Base-by-base conservation (phyloP, 768 basidiomycete genomes). In the Cubamyces sp. region DNA sequence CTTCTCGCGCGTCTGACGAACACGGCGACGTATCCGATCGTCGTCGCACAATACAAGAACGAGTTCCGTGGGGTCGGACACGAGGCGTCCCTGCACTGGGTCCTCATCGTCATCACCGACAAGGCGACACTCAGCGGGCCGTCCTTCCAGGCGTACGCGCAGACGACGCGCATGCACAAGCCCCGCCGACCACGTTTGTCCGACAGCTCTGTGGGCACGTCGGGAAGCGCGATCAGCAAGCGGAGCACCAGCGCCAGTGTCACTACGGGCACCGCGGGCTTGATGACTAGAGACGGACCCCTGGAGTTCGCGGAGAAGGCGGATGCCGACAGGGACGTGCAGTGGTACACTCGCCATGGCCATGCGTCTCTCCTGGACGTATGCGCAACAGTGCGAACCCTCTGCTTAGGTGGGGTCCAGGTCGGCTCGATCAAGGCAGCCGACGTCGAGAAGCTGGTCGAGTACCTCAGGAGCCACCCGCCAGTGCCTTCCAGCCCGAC, bases 41-140 rank as follows among this genome's bases (percentile, higher is more conserved):
- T 64, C 54, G 54, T 67, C 57, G 63, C 53, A 15, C 66, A 67
- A 48, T 67, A 67, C 60, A 54, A 64, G 54, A 52, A 64, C 60
- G 66, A 61, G 46, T 56, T 40, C 57, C 60, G 53, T 15, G 63
- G 63, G 21, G 56, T 62, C 42, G 63, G 63, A 7, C 57, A 61
- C 42, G 66, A 67, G 30, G 52, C 51, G 49, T 51, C 64, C 42
- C 60, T 67, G 12, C 66, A 67, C 63, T 67, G 66, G 66, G 66
- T 58, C 14, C 60, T 67, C 50, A 46, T 64, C 47, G 63, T 67
- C 37, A 53, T 67, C 60, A 67, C 63, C 42, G 57, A 58, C 43
- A 50, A 41, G 12, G 30, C 45, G 39, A 50, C 60, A 37, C 60
- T 64, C 9, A 48, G 42, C 48, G 66, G 66, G 42, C 63, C 55